Base-by-base conservation (phyloP, 139 green algal species). In the Protoeuglena noctilucae region DNA sequence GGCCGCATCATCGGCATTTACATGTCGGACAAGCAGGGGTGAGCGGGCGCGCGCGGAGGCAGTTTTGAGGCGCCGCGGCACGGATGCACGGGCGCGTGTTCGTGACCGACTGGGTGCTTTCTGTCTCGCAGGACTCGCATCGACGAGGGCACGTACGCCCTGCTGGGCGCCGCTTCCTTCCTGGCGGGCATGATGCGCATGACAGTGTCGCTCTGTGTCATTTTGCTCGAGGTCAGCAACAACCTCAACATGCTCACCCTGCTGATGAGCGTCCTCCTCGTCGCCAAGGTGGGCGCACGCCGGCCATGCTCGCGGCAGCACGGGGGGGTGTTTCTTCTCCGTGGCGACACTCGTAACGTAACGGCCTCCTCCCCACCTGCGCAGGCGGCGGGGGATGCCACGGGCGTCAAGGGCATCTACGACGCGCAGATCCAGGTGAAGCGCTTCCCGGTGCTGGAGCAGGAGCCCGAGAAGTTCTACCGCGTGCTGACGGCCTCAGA, bases 191-290 rank as follows among this genome's bases (percentile, higher is more conserved):
- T 77, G 24, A 83, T 88, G 80, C 64, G 81, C 54, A 87, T 88
- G 80, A 78, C 67, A 1, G 77, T 82, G n/a, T 72, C 63, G 2
- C 63, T 82, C 26, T 82, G 70, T 47, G 79, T 93, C 3, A 85
- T 93, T 68, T 63, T 93, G 40, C 56, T 89, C 54, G 83, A 93
- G 80, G 65, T 87, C 22, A 93, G 82, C 12, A 79, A 81, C 63
- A 87, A 89, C 57, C 50, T 93, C 25, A 74, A 74, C n/a, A 51
- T 91, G 51, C 72, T 93, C 52, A 79, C 82, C 26, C 62, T 89
- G n/a, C 77, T 93, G 53, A 90, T 93, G 80, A 61, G 91, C 30
- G 82, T 87, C 31, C 66, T 87, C n/a, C 59, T 93, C 39, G 66
- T 93, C 25, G 76, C 77, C 14, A 89, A 88, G 76, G 71, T 78